phyloP scores from a whole-genome alignment of 2,329 filamentous ascomycete species.

The Apiospora malaysiana region DNA sequence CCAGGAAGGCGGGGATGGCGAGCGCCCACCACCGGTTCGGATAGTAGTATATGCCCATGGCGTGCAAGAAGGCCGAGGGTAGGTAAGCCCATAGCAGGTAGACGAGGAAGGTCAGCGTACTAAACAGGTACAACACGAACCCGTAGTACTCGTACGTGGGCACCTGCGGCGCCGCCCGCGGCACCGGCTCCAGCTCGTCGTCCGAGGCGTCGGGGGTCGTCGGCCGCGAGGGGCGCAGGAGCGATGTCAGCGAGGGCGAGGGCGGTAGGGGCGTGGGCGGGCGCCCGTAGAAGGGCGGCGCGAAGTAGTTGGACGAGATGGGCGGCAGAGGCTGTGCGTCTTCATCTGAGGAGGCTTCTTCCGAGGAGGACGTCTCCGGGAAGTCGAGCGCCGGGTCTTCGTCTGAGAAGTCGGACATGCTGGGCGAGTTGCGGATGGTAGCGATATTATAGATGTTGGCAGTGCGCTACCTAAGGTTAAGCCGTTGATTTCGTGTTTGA shows the following conservation, averaged over 20 bases:
- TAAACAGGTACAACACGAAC: slow-evolving; percentile 94
- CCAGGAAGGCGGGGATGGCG: slow-evolving; percentile 87
- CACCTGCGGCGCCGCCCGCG: slow-evolving; percentile 87
- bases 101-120: slow-evolving; percentile 77
- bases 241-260: slow-evolving; percentile 88
- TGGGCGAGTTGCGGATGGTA: background rate
- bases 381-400: slow-evolving; percentile 22
- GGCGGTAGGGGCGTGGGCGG: slow-evolving; percentile 95
- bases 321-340: slow-evolving; percentile 49
- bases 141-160: slow-evolving; percentile 99
- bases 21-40: slow-evolving; percentile 98
- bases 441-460: background rate
- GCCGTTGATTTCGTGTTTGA: background rate
- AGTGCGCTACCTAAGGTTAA: background rate
- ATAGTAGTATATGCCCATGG: slow-evolving; percentile 94
- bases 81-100: slow-evolving; percentile 86
- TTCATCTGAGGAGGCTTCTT: slow-evolving; percentile 34
- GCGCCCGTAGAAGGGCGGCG: slow-evolving; percentile 93
- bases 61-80: slow-evolving; percentile 88
- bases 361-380: slow-evolving; percentile 24
- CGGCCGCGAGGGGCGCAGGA: slow-evolving; percentile 88
- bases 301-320: slow-evolving; percentile 61
- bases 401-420: slow-evolving; percentile 26
- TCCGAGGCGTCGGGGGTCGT: slow-evolving; percentile 93
- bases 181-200: slow-evolving; percentile 79